Percentiles rank a stretch among this genome's conserved stretches.
These are phyloP conservation scores for Dichotomocladium elegans DNA, from an alignment of 371 early-diverging fungal species.

Conservation along the genomic window DNA sequence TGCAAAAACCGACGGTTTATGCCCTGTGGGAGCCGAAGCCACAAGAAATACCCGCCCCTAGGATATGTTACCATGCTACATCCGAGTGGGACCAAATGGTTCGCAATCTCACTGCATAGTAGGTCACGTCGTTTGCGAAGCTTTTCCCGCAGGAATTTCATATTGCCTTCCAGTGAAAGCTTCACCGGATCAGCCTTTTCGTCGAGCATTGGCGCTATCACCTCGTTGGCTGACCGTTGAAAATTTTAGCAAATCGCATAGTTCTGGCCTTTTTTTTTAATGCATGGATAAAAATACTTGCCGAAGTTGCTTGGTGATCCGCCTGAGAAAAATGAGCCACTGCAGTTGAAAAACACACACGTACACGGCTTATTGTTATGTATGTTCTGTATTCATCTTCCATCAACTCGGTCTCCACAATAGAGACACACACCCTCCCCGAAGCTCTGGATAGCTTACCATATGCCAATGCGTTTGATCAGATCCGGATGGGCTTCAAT, in stretches of 20 bases:
- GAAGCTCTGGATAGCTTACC: slow-evolving; percentile 14
- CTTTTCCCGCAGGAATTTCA: slow-evolving; percentile 7
- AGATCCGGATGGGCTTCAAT: slow-evolving; percentile 25
- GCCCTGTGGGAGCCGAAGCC: slow-evolving; percentile 30
- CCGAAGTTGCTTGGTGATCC: slow-evolving; percentile 31
- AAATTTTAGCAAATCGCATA: not conserved
- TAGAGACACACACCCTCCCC: not conserved
- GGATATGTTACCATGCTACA: slow-evolving; percentile 19
- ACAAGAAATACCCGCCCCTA: slow-evolving; percentile 41
- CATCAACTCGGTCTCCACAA: too few species aligned
- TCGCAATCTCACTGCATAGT: slow-evolving; percentile 21
- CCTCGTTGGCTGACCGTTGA: slow-evolving; percentile 19
- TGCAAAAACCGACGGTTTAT: slow-evolving; percentile 13
- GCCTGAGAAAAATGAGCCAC: slow-evolving; percentile 39
- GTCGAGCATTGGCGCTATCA: slow-evolving; percentile 28
- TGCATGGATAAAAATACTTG: too few species aligned
- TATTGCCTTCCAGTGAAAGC: slow-evolving; percentile 14
- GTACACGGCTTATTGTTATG: not conserved
- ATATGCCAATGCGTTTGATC: slow-evolving; percentile 19
- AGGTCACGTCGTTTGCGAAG: slow-evolving; percentile 22
- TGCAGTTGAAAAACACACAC: too few species aligned
- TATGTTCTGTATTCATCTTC: not conserved
- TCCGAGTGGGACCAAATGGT: slow-evolving; percentile 26
- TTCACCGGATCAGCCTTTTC: slow-evolving; percentile 6
- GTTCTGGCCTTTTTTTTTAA: not conserved